Conservation (phyloP, 2,329 filamentous ascomycete genomes). For the Colletotrichum noveboracense region DNA sequence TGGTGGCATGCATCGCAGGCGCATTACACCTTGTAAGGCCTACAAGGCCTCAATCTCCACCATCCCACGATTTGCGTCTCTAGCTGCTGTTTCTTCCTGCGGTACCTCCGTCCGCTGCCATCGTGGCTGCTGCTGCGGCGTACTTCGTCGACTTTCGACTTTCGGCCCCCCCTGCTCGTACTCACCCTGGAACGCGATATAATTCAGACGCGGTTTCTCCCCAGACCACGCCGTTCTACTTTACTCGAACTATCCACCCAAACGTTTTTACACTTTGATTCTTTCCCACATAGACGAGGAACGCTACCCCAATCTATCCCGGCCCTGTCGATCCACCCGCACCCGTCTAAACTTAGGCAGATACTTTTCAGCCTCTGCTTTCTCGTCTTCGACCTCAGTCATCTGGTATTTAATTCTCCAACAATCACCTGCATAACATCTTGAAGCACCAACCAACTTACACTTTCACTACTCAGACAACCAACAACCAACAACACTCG, state of each 20-base stretch:
- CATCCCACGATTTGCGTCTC: neutral
- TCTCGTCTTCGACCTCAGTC: neutral
- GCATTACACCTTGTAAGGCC: neutral
- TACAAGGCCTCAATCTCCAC: slow-evolving; percentile 15
- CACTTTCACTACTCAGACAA: neutral
- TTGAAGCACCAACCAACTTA: slow-evolving; percentile 2
- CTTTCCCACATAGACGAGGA: neutral
- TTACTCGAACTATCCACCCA: slow-evolving; percentile 3
- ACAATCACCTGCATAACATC: neutral
- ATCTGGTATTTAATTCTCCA: slow-evolving; percentile 8
- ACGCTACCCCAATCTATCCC: neutral
- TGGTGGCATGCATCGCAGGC: neutral
- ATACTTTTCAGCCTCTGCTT: neutral
- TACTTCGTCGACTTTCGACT: neutral
- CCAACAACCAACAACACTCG: neutral
- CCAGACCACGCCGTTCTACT: neutral
- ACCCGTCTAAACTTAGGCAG: slow-evolving; percentile 8
- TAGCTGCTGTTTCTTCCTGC: neutral
- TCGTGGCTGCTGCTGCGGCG: neutral
- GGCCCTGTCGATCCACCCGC: neutral
- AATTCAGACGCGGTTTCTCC: slow-evolving; percentile 10
- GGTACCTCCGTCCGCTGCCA: neutral
- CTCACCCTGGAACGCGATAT: slow-evolving; percentile 1
- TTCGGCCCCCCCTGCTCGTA: neutral
- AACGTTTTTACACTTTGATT: slow-evolving; percentile 16